phyloP scores from a whole-genome alignment of 2,329 filamentous ascomycete species.

The Fusarium compactum region DNA sequence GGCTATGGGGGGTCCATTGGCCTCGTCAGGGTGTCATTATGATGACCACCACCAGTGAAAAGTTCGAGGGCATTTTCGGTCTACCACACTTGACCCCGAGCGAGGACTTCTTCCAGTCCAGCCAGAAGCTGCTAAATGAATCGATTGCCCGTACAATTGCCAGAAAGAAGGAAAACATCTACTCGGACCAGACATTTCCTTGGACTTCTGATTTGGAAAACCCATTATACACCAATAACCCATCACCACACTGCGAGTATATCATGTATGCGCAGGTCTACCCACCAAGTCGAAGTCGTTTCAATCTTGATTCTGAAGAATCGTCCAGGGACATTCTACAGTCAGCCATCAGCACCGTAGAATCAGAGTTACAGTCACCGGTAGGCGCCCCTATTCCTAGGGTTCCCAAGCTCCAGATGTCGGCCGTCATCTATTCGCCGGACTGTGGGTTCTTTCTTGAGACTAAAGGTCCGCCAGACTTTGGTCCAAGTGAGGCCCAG shows the following conservation, averaged over 20 bases:
- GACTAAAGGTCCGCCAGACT: constrained; percentile 71
- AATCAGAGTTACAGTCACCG: constrained; percentile 72
- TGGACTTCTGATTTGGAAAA: constrained; percentile 80
- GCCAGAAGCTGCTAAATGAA: constrained; percentile 75
- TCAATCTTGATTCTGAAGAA: constrained; percentile 51
- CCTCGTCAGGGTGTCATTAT: constrained; percentile 82
- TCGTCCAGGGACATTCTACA: constrained; percentile 47
- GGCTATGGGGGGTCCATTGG: constrained; percentile 87
- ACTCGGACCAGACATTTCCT: constrained; percentile 72
- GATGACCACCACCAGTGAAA: constrained; percentile 90
- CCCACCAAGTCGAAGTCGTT: constrained; percentile 59
- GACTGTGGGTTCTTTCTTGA: constrained; percentile 76
- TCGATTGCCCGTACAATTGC: constrained; percentile 76
- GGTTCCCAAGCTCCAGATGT: constrained; percentile 71
- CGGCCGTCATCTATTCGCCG: constrained; percentile 73
- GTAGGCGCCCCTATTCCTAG: constrained; percentile 67
- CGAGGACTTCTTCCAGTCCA: constrained; percentile 66
- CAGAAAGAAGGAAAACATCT: constrained; percentile 69
- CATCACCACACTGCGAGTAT: constrained; percentile 85
- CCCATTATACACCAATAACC: constrained; percentile 67
- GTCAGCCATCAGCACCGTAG: constrained; percentile 64
- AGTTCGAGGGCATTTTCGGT: constrained; percentile 91
- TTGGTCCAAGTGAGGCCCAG: constrained; percentile 61
- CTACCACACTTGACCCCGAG: constrained; percentile 83
- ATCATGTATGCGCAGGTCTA: constrained; percentile 86